These are phyloP conservation scores for Elsinoe arachidis DNA, from an alignment of 2,329 filamentous ascomycete species.

Conservation along the genomic window DNA sequence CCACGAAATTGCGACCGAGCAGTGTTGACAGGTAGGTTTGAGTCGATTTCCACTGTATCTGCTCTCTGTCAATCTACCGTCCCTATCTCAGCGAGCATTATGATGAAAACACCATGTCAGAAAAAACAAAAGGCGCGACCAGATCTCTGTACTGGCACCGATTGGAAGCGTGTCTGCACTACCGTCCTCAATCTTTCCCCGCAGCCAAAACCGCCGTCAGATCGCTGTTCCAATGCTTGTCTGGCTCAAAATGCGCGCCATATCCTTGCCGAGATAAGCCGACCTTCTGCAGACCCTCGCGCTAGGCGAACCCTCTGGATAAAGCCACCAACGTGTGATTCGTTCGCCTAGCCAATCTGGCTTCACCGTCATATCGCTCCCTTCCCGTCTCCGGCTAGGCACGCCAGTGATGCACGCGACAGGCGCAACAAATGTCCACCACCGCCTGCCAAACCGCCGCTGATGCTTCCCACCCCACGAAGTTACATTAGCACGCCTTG, in stretches of 20 bases:
- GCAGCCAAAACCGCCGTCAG: neutral
- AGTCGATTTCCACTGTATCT: neutral
- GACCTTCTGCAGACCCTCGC: neutral
- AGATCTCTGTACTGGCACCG: neutral
- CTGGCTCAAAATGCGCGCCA: constrained; percentile 7
- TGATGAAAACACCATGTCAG: neutral
- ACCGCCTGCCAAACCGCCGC: neutral
- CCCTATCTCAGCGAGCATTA: neutral
- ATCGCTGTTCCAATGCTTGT: constrained; percentile 9
- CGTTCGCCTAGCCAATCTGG: constrained; percentile 6
- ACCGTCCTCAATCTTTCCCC: neutral
- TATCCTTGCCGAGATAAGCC: constrained; percentile 12
- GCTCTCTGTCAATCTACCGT: neutral
- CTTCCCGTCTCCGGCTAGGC: constrained; percentile 1
- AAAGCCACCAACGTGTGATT: constrained; percentile 10
- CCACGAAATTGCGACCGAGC: neutral
- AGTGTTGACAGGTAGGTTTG: neutral
- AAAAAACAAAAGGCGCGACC: neutral
- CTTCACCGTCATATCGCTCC: constrained; percentile 5
- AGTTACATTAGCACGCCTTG: constrained; percentile 9
- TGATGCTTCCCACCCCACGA: constrained; percentile 7
- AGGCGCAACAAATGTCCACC: constrained; percentile 5
- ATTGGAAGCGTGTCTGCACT: constrained; percentile 4
- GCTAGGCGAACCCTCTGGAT: constrained; percentile 9
- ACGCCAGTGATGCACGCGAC: constrained; percentile 2